Base-by-base conservation (phyloP, 2,329 filamentous ascomycete genomes). In the Fusarium odoratissimum region DNA sequence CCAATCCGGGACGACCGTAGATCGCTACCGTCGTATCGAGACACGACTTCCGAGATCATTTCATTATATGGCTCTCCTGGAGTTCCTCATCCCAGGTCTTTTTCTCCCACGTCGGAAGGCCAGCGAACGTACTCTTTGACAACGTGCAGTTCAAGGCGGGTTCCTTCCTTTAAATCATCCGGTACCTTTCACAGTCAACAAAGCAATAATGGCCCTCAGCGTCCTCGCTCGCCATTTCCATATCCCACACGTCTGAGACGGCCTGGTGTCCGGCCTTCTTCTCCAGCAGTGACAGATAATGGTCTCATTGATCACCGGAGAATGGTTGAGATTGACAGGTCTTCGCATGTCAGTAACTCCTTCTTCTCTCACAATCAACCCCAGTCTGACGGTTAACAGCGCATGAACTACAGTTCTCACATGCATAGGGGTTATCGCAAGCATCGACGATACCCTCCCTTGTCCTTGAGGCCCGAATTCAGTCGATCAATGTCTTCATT, bases 151-250 rank as follows among this genome's bases (percentile, higher is more conserved):
- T 86, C 86, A 12, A 81, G 82, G 23, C 80, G 82, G 17, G 76
- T 86, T n/a, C 83, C 84, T 14, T 85, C 85, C 31, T 83, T 85
- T 61, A 84, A 82, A 69, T 87, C 87, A 10, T 85, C 82, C 45
- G 81, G 82, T 9, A 87, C 85, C 31, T 77, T 88, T 45, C 83
- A 86, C 67, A 88, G 85, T 64, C 84, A 85, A 37, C 79, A 81
- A 25, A 86, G 86, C 31, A 78, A 78, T 28, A 77, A 76, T 48
- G 78, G 80, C 35, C 74, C 86, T 56, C 87, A 88, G 72, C 83
- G 88, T n/a, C 86, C 88, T 52, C 84, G 87, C 35, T 90, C 89
- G 28, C 88, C 89, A 2, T 90, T 88, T 67, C 87, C 87, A 28
- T 90, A 90, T 65, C 88, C 88, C 31, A 86, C 88, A 49, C 86